Base-by-base conservation (phyloP, 2,329 filamentous ascomycete genomes). In the Aspergillus arachidicola region DNA sequence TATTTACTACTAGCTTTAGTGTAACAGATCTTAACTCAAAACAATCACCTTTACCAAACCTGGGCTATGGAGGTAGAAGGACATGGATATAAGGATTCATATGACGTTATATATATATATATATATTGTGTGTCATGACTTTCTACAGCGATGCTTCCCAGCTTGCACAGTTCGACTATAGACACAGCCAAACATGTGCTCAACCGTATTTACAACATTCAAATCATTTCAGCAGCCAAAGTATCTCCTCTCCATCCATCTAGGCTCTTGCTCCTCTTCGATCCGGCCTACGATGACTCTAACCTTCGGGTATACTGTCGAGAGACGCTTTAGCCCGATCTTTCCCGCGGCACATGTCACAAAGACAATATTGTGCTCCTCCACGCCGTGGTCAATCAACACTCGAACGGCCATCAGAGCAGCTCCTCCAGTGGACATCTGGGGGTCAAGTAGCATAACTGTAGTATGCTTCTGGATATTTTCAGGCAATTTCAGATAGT, bases 341-440 rank as follows among this genome's bases (percentile, higher is more conserved):
- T 89, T 89, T 10, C 94, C 94, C 4, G 94, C 94, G 68, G 93
- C 91, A 75, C 96, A 97, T 4, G 94, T 97, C 45, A 96, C 94
- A 75, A 98, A 90, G 38, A 97, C 92, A 68, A 99, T 97, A 68
- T 85, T 89, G 53, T 92, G 87, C 74, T 95, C 89, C 6, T 87
- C 81, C 7, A 98, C 94, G 12, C 95, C 95, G 73, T 98, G 94
- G 76, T 99, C 95, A 19, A 97, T 88, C 59, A 99, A 82, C n/a
- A 98, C 92, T 73, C 95, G 91, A 48, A 98, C 94, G 0, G 95
- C 93, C 95, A 99, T 99, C 62, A 99, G 81, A 5, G 87, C 88
- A 14, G 88, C 87, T 41, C 94, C 94, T 50, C 95, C 95, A 65
- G 90, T 94, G 30, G 92, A 93, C 91, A 98, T 97, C 75, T 99